Conservation (phyloP, 2,329 filamentous ascomycete species). For the Nigrospora sphaerica region DNA sequence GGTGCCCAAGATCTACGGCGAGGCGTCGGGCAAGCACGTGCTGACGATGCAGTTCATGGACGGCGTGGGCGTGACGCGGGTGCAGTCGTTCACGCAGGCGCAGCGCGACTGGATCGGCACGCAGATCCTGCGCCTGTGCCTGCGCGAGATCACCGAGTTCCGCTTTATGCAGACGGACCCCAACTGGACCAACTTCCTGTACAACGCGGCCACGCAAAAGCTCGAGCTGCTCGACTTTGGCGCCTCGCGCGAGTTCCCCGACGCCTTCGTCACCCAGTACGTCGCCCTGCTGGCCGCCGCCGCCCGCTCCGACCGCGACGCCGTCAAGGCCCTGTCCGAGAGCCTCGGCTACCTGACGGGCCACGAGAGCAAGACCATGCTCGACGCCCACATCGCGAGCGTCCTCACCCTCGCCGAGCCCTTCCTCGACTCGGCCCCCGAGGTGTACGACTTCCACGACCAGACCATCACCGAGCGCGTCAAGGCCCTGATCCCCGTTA, state of each 20-base stretch:
- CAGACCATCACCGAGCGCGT: conserved; percentile 97
- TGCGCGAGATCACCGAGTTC: conserved; percentile 91
- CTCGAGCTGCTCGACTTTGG: conserved; percentile 95
- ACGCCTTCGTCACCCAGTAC: conserved; percentile 73
- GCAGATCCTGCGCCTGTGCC: conserved; percentile 82
- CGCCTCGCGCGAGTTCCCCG: conserved; percentile 78
- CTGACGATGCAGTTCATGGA: conserved; percentile 90
- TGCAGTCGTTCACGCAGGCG: conserved; percentile 66
- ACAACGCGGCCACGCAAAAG: conserved; percentile 62
- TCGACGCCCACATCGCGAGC: conserved; percentile 82
- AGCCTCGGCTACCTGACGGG: conserved; percentile 88
- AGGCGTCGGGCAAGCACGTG: conserved; percentile 80
- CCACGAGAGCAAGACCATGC: conserved; percentile 76
- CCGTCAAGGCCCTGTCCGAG: conserved; percentile 62
- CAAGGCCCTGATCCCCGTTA: conserved; percentile 78
- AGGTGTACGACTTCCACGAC: conserved; percentile 83
- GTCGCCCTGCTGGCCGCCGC: conserved; percentile 75
- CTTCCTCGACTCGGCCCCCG: conserved; percentile 68
- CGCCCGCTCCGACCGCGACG: conserved; percentile 57
- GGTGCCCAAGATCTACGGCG: conserved; percentile 69
- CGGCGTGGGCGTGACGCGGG: conserved; percentile 78
- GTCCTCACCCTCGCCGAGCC: conserved; percentile 89
- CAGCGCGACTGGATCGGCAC: conserved; percentile 96
- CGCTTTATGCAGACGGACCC: conserved; percentile 98
- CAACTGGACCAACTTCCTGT: conserved; percentile 99